These are phyloP conservation scores for Pinus taeda DNA, from an alignment of 75 land plant genomes.

Conservation along the genomic window DNA sequence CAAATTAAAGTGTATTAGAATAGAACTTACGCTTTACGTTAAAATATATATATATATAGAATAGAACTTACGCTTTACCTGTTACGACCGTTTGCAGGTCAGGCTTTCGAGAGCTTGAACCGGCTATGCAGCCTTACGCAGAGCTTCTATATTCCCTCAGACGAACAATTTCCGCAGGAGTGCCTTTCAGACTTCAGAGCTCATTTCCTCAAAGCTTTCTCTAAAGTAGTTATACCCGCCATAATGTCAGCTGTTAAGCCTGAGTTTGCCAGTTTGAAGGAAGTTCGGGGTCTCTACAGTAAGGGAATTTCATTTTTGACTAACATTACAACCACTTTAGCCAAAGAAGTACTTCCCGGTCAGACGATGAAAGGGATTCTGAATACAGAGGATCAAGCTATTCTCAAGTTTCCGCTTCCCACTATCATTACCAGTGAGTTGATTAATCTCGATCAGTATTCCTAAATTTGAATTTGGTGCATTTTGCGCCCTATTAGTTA, in stretches of 20 bases:
- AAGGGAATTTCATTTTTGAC: conserved; percentile 1
- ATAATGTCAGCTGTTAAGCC: neutral
- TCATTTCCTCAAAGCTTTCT: conserved; percentile 13
- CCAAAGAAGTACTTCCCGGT: neutral
- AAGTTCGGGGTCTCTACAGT: conserved; percentile 18
- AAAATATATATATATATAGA: conserved; percentile 12
- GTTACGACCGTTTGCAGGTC: neutral
- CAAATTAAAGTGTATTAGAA: neutral
- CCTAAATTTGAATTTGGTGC: no score
- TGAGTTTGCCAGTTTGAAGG: conserved; percentile 10
- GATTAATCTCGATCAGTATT: neutral
- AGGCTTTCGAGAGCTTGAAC: conserved; percentile 19
- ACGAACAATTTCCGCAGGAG: conserved; percentile 34
- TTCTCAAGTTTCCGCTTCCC: conserved; percentile 5
- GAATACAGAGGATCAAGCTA: neutral
- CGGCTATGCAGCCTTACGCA: neutral
- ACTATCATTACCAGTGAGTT: neutral
- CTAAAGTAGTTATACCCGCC: neutral
- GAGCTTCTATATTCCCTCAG: conserved; percentile 26
- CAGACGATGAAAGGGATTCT: neutral
- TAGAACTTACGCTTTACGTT: neutral
- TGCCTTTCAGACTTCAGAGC: conserved; percentile 31
- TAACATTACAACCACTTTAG: neutral
- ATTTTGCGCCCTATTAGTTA: neutral
- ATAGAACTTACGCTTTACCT: neutral